Evolutionary conservation across 257 asterid species (phyloP).

Genomic region (Nicotiana tomentosiformis): DNA sequence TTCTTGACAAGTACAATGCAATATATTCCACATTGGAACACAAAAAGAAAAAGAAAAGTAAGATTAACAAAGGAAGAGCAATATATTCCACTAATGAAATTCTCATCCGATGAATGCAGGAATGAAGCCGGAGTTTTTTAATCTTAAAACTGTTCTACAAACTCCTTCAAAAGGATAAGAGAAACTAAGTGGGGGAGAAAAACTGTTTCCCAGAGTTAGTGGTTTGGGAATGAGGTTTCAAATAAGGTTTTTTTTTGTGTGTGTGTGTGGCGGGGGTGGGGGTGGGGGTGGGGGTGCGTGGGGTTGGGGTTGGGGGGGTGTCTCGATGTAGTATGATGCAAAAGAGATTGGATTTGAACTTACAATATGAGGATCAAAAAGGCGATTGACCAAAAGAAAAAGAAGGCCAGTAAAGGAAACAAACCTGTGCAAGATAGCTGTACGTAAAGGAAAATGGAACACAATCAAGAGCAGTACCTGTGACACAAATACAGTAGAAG

Average conservation of each 20-base stretch:
- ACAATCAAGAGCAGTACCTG: constrained; percentile 41
- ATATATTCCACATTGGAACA: not conserved
- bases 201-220: not conserved
- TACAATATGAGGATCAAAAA: not conserved
- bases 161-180: not conserved
- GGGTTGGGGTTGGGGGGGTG: too few species aligned
- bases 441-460: not conserved
- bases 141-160: not conserved
- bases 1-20: not conserved
- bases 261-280: too few species aligned
- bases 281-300: too few species aligned
- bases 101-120: not conserved
- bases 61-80: not conserved
- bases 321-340: not conserved
- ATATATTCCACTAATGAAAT: not conserved
- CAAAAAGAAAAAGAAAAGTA: not conserved
- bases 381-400: not conserved
- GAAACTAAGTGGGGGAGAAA: not conserved
- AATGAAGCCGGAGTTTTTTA: not conserved
- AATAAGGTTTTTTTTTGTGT: not conserved
- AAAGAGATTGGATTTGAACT: not conserved
- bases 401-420: not conserved
- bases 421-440: not conserved
- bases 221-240: too few species aligned
- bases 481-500: constrained; percentile 21